These are phyloP conservation scores for Saccharomyces kudriavzevii DNA, from an alignment of 805 yeast species.

Conservation along the genomic window DNA sequence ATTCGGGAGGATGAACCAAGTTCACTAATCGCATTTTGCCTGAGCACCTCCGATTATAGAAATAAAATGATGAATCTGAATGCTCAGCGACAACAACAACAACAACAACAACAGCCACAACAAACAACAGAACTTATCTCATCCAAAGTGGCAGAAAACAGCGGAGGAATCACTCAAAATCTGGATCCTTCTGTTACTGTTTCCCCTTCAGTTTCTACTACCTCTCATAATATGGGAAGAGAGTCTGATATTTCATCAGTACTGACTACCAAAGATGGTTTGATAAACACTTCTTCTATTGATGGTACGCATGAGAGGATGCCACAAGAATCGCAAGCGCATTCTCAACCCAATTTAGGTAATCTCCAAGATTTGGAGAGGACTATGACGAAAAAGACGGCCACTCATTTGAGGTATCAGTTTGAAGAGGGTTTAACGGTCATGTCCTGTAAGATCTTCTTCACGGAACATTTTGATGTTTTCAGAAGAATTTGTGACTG, in stretches of 20 bases:
- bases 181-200: conserved; percentile 3
- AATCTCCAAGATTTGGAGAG: conserved; percentile 42
- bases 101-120: conserved; percentile 4
- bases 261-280: neutral
- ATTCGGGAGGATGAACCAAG: conserved; percentile 96
- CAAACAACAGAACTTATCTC: neutral
- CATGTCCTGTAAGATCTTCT: conserved; percentile 87
- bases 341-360: conserved; percentile 8
- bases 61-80: conserved; percentile 43
- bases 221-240: neutral
- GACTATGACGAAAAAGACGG: conserved; percentile 70
- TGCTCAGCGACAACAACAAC: conserved; percentile 8
- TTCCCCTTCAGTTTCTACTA: conserved; percentile 1
- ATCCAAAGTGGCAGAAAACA: neutral
- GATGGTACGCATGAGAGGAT: neutral
- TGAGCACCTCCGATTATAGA: conserved; percentile 75
- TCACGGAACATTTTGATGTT: conserved; percentile 94
- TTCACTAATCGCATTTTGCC: conserved; percentile 85
- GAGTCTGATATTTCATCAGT: neutral
- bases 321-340: neutral
- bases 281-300: neutral
- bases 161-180: neutral
- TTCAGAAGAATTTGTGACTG: conserved; percentile 77
- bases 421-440: conserved; percentile 78
- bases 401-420: conserved; percentile 87